Conservation (phyloP, 495 filamentous ascomycete genomes). For the Ramalina intermedia region DNA sequence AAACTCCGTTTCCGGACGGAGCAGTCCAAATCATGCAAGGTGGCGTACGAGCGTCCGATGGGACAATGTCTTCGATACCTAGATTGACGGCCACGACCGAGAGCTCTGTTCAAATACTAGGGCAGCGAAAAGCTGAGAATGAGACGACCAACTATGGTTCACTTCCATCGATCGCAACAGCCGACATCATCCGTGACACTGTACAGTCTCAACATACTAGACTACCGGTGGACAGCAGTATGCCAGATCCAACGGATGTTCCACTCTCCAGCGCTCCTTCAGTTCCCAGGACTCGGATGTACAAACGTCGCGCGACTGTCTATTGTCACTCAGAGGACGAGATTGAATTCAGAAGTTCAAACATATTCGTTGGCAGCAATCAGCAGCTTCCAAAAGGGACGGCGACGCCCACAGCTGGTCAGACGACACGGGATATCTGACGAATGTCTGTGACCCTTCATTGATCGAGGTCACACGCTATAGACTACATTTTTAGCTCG, state of each 20-base stretch:
- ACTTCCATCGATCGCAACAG: too few species aligned
- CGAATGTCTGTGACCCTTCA: too few species aligned
- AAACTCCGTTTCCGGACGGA: too few species aligned
- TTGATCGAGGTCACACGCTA: too few species aligned
- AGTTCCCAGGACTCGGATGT: neutral
- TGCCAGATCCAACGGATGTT: conserved; percentile 9
- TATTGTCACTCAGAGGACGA: neutral
- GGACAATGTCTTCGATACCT: conserved; percentile 35
- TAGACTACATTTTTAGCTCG: neutral
- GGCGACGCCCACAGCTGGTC: neutral
- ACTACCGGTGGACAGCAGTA: neutral
- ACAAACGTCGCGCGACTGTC: too few species aligned
- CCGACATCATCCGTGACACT: too few species aligned
- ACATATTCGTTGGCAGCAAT: conserved; percentile 8
- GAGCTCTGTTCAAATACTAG: too few species aligned
- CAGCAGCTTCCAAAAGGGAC: neutral
- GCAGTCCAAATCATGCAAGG: too few species aligned
- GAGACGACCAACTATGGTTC: too few species aligned
- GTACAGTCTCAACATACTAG: too few species aligned
- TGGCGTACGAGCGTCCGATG: conserved; percentile 21
- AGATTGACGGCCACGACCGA: conserved; percentile 7
- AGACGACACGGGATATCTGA: neutral
- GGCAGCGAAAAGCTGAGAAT: too few species aligned
- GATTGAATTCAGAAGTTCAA: conserved; percentile 11
- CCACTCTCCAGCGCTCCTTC: too few species aligned